Conservation (phyloP, 1,284 basidiomycete species). For the Bondarzewia mesenterica region DNA sequence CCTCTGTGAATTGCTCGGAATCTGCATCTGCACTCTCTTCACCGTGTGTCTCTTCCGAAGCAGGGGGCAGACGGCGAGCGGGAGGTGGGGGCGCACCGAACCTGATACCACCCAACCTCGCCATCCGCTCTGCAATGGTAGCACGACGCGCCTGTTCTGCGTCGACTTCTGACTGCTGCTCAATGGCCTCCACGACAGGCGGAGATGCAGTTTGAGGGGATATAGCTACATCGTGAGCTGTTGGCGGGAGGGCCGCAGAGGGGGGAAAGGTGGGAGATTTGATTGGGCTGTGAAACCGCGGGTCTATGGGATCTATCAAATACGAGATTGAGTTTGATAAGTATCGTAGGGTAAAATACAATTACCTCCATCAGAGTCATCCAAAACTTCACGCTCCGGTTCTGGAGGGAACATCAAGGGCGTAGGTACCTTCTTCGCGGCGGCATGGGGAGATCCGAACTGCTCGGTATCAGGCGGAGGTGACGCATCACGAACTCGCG, state of each 20-base stretch:
- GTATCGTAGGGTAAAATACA: conserved; percentile 10
- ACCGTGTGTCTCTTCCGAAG: conserved; percentile 26
- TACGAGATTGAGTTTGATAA: conserved; percentile 7
- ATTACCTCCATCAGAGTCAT: conserved; percentile 57
- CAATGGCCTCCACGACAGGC: conserved; percentile 12
- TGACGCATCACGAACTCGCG: neutral
- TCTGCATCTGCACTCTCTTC: conserved; percentile 38
- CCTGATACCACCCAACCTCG: conserved; percentile 63
- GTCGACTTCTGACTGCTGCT: conserved; percentile 29
- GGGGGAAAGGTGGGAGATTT: conserved; percentile 3
- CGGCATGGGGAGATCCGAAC: neutral
- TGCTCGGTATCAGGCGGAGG: neutral
- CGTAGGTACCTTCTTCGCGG: neutral
- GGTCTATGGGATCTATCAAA: conserved; percentile 56
- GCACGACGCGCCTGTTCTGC: conserved; percentile 40
- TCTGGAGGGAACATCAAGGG: neutral
- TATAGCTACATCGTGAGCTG: conserved; percentile 7
- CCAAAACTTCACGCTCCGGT: conserved; percentile 35
- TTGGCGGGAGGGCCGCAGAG: conserved; percentile 2
- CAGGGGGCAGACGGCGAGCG: conserved; percentile 30
- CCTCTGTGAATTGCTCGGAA: conserved; percentile 23
- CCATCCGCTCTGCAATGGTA: conserved; percentile 75
- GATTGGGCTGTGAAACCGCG: conserved; percentile 39
- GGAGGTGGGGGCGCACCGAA: conserved; percentile 50
- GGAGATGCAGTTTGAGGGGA: conserved; percentile 11